Base-by-base conservation (phyloP, 2,329 filamentous ascomycete genomes). In the Aspergillus ruber region DNA sequence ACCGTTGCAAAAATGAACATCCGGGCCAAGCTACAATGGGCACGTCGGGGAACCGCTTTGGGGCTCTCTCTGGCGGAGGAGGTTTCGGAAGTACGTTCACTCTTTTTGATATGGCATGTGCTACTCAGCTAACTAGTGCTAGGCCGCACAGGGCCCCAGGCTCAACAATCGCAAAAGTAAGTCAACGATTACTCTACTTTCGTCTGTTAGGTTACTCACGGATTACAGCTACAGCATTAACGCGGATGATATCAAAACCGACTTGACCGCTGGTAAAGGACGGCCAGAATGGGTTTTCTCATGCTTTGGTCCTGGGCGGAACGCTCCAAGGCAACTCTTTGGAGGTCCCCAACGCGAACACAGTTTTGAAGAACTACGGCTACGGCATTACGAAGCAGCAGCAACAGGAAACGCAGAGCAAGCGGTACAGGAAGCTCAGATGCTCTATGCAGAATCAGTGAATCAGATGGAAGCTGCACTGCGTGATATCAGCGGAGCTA, bases 281-380 rank as follows among this genome's bases (percentile, higher is more conserved):
- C 78, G 79, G 7, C 91, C 91, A 15, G 72, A 81, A 74, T 97
- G 90, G 86, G 84, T 93, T 4, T 78, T 96, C 20, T 95, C 90
- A 1, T 79, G 85, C 18, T 97, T 95, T 66, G 88, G 84, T 0
- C 90, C 90, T 0, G 86, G 85, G 3, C 78, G 75, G 58, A 81
- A 90, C 57, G 82, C 86, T 1, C 90, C 90, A 0, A 81, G 82
- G 15, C 89, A 95, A 67, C 76, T 96, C 1, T 90, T 95, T 59
- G 89, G 89, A 45, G 90, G 89, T 1, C 78, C 76, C 40, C 76
- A 81, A 5, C 79, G 90, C 15, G 91, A 97, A 66, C 85, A 90
- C 65, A 95, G 89, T 60, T 85, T 86, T 36, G 91, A 97, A 66
- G 91, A 97, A 68, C 79, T 95, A 64, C 80, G 90, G 43, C 64